Conservation (phyloP, 805 yeast species). For the Middelhovenomyces tepae region DNA sequence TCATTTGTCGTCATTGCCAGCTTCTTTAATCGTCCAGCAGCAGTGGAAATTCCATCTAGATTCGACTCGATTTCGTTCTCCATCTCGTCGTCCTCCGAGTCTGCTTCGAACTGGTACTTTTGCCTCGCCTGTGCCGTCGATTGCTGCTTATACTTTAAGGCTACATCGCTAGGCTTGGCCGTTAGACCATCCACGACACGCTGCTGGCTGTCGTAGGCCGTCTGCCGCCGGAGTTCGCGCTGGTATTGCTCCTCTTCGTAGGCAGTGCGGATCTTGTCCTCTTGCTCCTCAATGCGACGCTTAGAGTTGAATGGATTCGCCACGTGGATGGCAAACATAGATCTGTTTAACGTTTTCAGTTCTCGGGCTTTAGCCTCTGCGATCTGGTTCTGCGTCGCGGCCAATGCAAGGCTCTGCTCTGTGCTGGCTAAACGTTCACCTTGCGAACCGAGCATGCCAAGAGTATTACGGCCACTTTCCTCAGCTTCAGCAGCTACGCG, state of each 20-base stretch:
- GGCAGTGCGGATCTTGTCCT: conserved; percentile 54
- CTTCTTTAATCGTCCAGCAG: conserved; percentile 60
- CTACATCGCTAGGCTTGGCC: conserved; percentile 29
- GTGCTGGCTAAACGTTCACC: conserved; percentile 75
- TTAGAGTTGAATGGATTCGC: conserved; percentile 84
- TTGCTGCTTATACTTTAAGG: conserved; percentile 22
- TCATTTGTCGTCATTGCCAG: conserved; percentile 65
- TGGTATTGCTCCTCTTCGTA: conserved; percentile 53
- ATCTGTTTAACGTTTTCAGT: conserved; percentile 67
- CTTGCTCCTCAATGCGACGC: conserved; percentile 63
- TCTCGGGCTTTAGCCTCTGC: conserved; percentile 80
- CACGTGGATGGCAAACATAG: conserved; percentile 72
- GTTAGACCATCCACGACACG: conserved; percentile 48
- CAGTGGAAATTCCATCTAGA: conserved; percentile 63
- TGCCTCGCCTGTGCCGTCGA: conserved; percentile 26
- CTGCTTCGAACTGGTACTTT: conserved; percentile 76
- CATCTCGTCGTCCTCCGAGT: conserved; percentile 86
- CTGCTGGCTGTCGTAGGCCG: conserved; percentile 55
- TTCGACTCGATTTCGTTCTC: conserved; percentile 82
- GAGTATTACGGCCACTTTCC: conserved; percentile 65
- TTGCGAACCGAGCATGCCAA: conserved; percentile 92
- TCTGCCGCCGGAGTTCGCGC: conserved; percentile 52
- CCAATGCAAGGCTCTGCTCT: conserved; percentile 66
- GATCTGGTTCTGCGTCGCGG: conserved; percentile 70
- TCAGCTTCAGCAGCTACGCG: conserved; percentile 65